These are phyloP conservation scores for Protea cynaroides DNA, from an alignment of 164 flowering plant species.

Conservation along the genomic window DNA sequence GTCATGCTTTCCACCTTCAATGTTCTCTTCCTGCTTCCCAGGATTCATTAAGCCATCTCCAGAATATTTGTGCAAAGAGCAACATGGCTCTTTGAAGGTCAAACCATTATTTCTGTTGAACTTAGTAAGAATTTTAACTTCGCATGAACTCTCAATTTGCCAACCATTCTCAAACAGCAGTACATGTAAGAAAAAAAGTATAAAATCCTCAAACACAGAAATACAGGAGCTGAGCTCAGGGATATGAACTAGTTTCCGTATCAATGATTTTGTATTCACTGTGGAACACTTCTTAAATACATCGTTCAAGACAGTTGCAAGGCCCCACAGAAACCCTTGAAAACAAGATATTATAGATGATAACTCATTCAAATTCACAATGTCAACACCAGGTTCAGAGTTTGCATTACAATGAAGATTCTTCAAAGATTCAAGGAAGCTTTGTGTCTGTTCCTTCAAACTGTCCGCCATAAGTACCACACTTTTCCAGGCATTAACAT, in stretches of 20 bases:
- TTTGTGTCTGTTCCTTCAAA: conserved; percentile 40
- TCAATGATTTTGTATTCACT: conserved; percentile 17
- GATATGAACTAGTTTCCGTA: conserved; percentile 22
- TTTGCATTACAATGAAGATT: conserved; percentile 16
- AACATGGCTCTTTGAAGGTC: conserved; percentile 11
- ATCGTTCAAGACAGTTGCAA: conserved; percentile 38
- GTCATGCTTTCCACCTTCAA: conserved; percentile 9
- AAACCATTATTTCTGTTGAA: conserved; percentile 4
- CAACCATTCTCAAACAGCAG: conserved; percentile 30
- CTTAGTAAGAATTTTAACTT: conserved; percentile 14
- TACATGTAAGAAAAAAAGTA: conserved; percentile 20
- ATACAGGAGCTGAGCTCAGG: conserved; percentile 28
- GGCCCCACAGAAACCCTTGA: conserved; percentile 75
- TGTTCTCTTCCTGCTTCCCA: conserved; percentile 9
- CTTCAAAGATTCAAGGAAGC: conserved; percentile 23
- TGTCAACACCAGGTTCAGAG: conserved; percentile 9
- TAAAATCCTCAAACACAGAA: conserved; percentile 29
- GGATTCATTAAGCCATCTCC: conserved; percentile 6
- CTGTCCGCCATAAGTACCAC: conserved; percentile 33
- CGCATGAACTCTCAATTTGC: conserved; percentile 8
- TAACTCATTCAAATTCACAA: conserved; percentile 28
- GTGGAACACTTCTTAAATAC: conserved; percentile 9
- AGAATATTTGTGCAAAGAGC: conserved; percentile 7
- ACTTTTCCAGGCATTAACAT: conserved; percentile 30
- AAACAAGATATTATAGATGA: conserved; percentile 52